These are phyloP conservation scores for Ceratocystis diversiconidia DNA, from an alignment of 2,329 filamentous ascomycete species.

Conservation along the genomic window DNA sequence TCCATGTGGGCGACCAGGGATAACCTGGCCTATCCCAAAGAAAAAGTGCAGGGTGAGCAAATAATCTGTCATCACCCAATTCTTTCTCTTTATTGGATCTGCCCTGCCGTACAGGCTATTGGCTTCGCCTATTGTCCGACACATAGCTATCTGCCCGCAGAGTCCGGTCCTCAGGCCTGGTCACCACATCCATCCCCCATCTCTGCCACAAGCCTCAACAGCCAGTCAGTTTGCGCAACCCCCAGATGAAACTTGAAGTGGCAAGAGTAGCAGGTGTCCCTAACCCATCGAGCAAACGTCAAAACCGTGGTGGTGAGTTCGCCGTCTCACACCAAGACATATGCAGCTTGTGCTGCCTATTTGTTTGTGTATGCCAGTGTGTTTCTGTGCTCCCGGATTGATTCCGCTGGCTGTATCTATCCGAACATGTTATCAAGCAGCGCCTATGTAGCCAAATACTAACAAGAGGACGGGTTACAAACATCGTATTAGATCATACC, in stretches of 20 bases:
- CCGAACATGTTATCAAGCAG: background rate
- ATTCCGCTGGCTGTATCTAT: background rate
- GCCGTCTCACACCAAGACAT: background rate
- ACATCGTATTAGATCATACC: background rate
- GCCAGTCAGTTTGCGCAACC: background rate
- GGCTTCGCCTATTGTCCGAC: background rate
- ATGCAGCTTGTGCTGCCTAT: background rate
- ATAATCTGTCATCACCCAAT: no score
- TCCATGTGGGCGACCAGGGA: no score
- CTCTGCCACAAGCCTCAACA: background rate
- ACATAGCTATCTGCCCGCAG: background rate
- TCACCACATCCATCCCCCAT: background rate
- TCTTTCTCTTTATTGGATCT: background rate
- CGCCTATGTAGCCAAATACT: background rate
- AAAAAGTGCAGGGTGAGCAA: no score
- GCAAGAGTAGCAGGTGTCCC: background rate
- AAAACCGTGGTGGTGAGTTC: background rate
- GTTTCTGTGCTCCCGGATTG: background rate
- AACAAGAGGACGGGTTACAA: background rate
- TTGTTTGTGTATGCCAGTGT: background rate
- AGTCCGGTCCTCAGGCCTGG: background rate
- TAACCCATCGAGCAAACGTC: background rate
- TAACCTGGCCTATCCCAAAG: no score
- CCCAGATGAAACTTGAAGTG: background rate
- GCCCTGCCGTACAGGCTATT: background rate